Base-by-base conservation (phyloP, 1,284 basidiomycete species). In the Crocinoboletus sp. region DNA sequence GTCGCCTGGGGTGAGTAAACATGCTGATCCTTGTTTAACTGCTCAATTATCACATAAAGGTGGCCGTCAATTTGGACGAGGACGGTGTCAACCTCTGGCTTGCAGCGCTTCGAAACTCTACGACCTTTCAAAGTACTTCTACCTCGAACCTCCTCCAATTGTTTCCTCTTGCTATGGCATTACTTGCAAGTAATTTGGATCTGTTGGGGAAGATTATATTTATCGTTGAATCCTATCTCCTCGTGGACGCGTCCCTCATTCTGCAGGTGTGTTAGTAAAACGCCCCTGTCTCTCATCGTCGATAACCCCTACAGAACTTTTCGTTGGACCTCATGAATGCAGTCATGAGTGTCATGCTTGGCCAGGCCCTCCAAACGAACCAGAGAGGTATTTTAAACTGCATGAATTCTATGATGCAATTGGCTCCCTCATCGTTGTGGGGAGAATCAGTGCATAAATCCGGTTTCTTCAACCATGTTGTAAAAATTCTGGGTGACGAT, bases 41-140 rank as follows among this genome's bases (percentile, higher is more conserved):
- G 19, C 46, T 46, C 41, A 44, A 16, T 44, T 19, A 37, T 15
- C 48, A 49, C 38, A n/a, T 45, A 16, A 55, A 88, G 86, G 78
- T 77, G 17, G 78, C 80, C 45, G 70, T 78, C 20, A 78, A 85
- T 54, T 75, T 95, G 38, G 92, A 95, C 50, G 79, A 82, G 46
- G 90, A 94, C 62, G 87, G 78, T 0, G 62, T 93, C 22, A 70
- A 70, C 22, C 72, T 95, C 28, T 94, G 91, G 92, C 72, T 78
- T 41, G 71, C 79, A 15, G 78, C 85, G 2, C 67, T 94, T 20
- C 76, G 82, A 41, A 89, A 92, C 57, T 76, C 85, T 0, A 65
- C 71, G 2, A 73, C 77, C 2, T 65, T 89, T 3, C 67, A 74
- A 39, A 70, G 64, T 48, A 55, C 67, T 19, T 65, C 72, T 45